A percentile compares a stretch with the other conserved stretches of the same genome.
Conservation (phyloP, 1,284 basidiomycete genomes). For the Papiliotrema fonsecae region DNA sequence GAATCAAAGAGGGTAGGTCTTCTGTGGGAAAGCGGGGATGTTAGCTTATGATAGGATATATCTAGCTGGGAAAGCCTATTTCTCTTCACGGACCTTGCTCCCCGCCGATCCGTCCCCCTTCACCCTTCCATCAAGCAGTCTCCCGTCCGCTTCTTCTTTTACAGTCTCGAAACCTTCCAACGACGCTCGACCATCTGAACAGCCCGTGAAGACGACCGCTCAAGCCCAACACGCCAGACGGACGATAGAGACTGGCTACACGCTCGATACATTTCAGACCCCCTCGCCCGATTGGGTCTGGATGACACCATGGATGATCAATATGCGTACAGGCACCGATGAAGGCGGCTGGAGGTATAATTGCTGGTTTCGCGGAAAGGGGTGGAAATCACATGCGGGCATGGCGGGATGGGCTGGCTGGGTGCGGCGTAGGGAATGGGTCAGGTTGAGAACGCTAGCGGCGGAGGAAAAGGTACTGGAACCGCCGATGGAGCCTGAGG, state of each 20-base stretch:
- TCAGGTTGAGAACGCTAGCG: constrained; percentile 28
- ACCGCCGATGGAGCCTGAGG: constrained; percentile 1
- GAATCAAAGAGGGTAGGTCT: constrained; percentile 45
- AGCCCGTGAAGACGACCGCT: background rate
- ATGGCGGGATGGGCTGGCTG: constrained; percentile 43
- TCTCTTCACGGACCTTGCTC: constrained; percentile 38
- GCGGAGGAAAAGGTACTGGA: constrained; percentile 1
- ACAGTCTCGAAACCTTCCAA: constrained; percentile 7
- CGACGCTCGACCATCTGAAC: background rate
- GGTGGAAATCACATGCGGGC: constrained; percentile 38
- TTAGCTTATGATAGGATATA: constrained; percentile 25
- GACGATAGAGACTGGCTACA: constrained; percentile 42
- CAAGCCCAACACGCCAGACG: constrained; percentile 4
- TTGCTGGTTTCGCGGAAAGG: constrained; percentile 36
- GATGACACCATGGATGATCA: constrained; percentile 47
- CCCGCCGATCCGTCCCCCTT: constrained; percentile 44
- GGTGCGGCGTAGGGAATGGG: constrained; percentile 46
- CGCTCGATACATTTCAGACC: constrained; percentile 40
- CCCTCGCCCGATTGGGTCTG: constrained; percentile 45
- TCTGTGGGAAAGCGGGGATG: background rate
- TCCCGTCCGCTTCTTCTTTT: constrained; percentile 20
- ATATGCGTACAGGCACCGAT: constrained; percentile 47
- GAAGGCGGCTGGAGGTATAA: constrained; percentile 49
- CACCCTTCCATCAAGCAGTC: constrained; percentile 29
- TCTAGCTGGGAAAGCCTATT: constrained; percentile 43